A percentile compares a stretch with the other conserved stretches of the same genome.
Conservation (phyloP, 345 rosid species). For the thale cress (Arabidopsis thaliana) region TAIR10.1 NC_003071.7:15919501-15920000, state of each 20-base stretch:
- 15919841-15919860: constrained; percentile 72
- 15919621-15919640: constrained; percentile 72
- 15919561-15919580: constrained; percentile 8
- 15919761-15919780: constrained; percentile 67
- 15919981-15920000: constrained; percentile 67
- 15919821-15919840: constrained; percentile 65
- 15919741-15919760: constrained; percentile 71
- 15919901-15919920: constrained; percentile 55
- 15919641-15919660: constrained; percentile 86
- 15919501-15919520: constrained; percentile 82
- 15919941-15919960: constrained; percentile 58
- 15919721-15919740: constrained; percentile 53
- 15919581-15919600: constrained; percentile 65
- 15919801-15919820: constrained; percentile 49
- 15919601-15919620: constrained; percentile 70
- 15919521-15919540: constrained; percentile 47
- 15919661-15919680: constrained; percentile 68
- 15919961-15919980: constrained; percentile 62
- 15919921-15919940: constrained; percentile 60
- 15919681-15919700: constrained; percentile 65
- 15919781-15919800: constrained; percentile 69
- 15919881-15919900: constrained; percentile 64
- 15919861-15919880: constrained; percentile 73
- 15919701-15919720: constrained; percentile 74
- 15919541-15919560: neutral